These are phyloP conservation scores for Fusarium anguioides DNA, from an alignment of 2,329 filamentous ascomycete species.

Conservation along the genomic window DNA sequence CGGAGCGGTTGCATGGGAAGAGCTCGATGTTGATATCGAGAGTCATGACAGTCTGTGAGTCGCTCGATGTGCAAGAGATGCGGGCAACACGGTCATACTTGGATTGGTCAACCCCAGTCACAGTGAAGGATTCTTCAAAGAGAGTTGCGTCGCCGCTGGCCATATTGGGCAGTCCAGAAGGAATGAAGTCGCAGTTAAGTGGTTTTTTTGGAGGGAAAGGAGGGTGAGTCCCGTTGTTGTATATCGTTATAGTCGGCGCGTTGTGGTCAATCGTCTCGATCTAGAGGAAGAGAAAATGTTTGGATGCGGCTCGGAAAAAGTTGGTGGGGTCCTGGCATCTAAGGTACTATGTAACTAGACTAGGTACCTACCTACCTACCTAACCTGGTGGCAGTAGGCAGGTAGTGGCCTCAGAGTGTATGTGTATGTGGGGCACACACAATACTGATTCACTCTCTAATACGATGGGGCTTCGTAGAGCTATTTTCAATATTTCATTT, in stretches of 20 bases:
- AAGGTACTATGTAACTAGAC: no score
- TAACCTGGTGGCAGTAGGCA: no score
- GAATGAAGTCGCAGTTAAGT: background rate
- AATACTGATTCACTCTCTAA: background rate
- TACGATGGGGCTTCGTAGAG: background rate
- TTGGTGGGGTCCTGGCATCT: conserved; percentile 38
- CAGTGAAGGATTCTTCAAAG: conserved; percentile 90
- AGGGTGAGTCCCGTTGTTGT: background rate
- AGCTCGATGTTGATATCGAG: conserved; percentile 96
- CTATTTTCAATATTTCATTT: background rate
- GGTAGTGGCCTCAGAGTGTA: background rate
- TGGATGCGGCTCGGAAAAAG: conserved; percentile 35
- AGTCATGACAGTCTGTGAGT: conserved; percentile 79
- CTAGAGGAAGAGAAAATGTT: conserved; percentile 40
- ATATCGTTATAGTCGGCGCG: conserved; percentile 1
- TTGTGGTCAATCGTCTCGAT: no score
- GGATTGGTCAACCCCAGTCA: conserved; percentile 80
- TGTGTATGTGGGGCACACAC: conserved; percentile 41
- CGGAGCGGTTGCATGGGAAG: conserved; percentile 79
- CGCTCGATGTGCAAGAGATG: conserved; percentile 79
- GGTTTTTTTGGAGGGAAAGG: background rate
- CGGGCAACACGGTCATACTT: conserved; percentile 98
- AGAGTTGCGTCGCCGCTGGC: conserved; percentile 82
- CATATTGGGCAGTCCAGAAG: conserved; percentile 30
- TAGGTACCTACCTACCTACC: no score